Evolutionary conservation across 2,329 filamentous ascomycete genomes (phyloP).

Genomic region (Aspergillus flavus): DNA sequence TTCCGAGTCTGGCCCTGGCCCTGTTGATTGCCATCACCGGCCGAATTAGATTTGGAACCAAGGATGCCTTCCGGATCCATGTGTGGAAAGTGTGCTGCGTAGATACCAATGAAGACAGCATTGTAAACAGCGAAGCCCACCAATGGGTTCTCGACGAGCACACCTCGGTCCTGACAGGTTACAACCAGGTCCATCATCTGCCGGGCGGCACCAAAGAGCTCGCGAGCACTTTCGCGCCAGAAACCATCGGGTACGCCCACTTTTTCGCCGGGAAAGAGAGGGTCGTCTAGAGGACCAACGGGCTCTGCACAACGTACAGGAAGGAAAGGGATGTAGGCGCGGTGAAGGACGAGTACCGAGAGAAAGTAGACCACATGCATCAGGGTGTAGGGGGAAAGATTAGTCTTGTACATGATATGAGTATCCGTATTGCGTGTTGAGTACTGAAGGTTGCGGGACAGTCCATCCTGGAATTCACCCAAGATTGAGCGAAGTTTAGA

Average conservation of each 20-base stretch:
- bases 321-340: conserved; percentile 59
- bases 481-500: conserved; percentile 49
- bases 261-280: conserved; percentile 48
- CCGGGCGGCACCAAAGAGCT: conserved; percentile 56
- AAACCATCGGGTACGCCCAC: conserved; percentile 50
- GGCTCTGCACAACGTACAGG: conserved; percentile 54
- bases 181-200: conserved; percentile 57
- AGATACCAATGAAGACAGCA: conserved; percentile 54
- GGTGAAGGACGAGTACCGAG: conserved; percentile 58
- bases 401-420: conserved; percentile 55
- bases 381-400: conserved; percentile 56
- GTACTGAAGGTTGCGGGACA: conserved; percentile 56
- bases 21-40: conserved; percentile 29
- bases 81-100: conserved; percentile 57
- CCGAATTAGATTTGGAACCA: conserved; percentile 33
- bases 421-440: conserved; percentile 56
- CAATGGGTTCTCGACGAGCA: conserved; percentile 58
- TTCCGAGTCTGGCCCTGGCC: conserved; percentile 40
- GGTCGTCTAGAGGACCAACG: conserved; percentile 56
- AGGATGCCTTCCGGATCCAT: conserved; percentile 58
- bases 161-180: conserved; percentile 53
- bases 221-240: conserved; percentile 54
- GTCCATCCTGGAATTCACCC: conserved; percentile 52
- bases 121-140: conserved; percentile 59
- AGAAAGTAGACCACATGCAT: conserved; percentile 59